Evolutionary conservation across 768 basidiomycete species (phyloP).

Genomic region (Termitomyces sp.): DNA sequence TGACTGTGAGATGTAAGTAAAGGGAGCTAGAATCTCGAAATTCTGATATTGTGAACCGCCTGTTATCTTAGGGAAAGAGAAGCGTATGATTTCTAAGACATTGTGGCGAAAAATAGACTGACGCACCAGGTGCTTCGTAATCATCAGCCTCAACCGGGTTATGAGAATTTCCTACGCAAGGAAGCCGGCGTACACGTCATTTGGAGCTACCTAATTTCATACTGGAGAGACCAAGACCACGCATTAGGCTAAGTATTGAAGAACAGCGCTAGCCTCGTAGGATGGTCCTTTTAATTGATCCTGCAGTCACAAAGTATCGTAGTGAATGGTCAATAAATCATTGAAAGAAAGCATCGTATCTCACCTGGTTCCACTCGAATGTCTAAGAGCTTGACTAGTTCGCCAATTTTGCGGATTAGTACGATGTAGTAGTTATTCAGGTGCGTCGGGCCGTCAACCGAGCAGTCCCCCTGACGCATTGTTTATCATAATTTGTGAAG

Average conservation of each 20-base stretch:
- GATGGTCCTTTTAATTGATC: too few relatives aligned
- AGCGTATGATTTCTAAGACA: neutral
- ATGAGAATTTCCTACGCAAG: neutral
- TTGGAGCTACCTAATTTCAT: neutral
- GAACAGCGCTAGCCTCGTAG: too few relatives aligned
- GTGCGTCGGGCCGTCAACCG: neutral
- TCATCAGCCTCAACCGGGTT: neutral
- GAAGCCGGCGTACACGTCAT: neutral
- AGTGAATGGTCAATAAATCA: too few relatives aligned
- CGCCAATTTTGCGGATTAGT: neutral
- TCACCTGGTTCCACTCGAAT: too few relatives aligned
- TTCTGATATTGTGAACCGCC: neutral
- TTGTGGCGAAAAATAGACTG: neutral
- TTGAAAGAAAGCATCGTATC: too few relatives aligned
- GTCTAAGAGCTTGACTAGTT: neutral
- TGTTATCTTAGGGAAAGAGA: neutral
- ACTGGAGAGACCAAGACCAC: neutral
- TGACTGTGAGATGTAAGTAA: conserved; percentile 7
- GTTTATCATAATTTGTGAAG: neutral
- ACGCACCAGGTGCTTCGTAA: neutral
- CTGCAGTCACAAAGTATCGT: too few relatives aligned
- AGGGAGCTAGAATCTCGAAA: neutral
- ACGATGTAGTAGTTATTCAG: too few relatives aligned
- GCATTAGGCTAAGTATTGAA: too few relatives aligned
- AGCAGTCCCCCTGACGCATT: neutral